A percentile compares a stretch with the other conserved stretches of the same genome.
Evolutionary conservation across 805 yeast species (phyloP).

Genomic region (Tetrapisispora arboricola): DNA sequence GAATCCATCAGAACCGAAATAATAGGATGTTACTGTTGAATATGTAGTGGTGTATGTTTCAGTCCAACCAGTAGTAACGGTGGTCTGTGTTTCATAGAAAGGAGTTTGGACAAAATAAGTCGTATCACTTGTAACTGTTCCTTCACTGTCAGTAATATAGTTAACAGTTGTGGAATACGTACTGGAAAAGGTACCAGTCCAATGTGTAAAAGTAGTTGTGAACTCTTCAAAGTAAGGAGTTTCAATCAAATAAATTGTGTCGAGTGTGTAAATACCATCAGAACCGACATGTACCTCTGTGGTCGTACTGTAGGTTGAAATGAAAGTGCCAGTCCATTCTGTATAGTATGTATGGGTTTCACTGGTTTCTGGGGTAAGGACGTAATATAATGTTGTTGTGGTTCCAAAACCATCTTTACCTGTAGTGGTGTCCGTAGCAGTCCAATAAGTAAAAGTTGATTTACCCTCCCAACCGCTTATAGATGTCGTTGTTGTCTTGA

Average conservation of each 20-base stretch:
- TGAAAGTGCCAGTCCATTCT: neutral
- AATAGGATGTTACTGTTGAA: neutral
- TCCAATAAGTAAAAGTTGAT: neutral
- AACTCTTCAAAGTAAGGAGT: constrained; percentile 4
- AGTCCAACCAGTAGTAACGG: constrained; percentile 1
- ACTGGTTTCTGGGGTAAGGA: constrained; percentile 1
- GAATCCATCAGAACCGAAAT: constrained; percentile 2
- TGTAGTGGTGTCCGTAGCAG: neutral
- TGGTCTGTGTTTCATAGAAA: constrained; percentile 1
- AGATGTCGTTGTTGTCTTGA: neutral
- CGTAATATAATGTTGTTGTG: constrained; percentile 1
- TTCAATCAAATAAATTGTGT: constrained; percentile 2
- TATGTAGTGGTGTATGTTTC: constrained; percentile 1
- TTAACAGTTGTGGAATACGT: constrained; percentile 1
- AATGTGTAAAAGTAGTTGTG: neutral
- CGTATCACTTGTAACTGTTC: neutral
- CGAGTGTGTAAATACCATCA: neutral
- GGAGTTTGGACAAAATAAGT: constrained; percentile 2
- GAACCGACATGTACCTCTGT: neutral
- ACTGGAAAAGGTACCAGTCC: neutral
- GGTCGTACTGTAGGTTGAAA: neutral
- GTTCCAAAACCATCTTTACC: constrained; percentile 4
- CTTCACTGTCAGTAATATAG: constrained; percentile 1
- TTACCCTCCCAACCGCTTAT: neutral
- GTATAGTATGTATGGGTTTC: neutral